Base-by-base conservation (phyloP, 352 stramenopile genomes). In the Phytophthora capsici region DNA sequence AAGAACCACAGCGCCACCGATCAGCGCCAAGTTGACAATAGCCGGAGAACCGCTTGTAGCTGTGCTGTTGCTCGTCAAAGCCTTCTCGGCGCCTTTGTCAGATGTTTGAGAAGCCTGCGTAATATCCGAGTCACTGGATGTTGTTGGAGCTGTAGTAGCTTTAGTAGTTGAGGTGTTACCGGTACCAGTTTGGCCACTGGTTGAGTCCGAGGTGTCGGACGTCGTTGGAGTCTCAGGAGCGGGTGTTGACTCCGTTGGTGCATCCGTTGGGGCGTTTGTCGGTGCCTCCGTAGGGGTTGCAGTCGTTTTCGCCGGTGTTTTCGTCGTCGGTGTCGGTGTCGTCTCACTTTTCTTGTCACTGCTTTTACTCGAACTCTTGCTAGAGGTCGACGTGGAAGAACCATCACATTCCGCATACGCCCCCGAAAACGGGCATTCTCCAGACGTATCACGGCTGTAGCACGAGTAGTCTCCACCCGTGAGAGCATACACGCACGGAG, bases 401-500 rank as follows among this genome's bases (percentile, higher is more conserved):
- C 51, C 38, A 64, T 64, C 45, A 47, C 46, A 85, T 61, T 71
- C 78, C 61, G 64, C 68, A 32, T 68, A 68, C 1, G 45, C 20
- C 28, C 22, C 37, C 16, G 69, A 59, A 61, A 71, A 77, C 2
- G 69, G 69, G 19, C 69, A 77, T 14, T 51, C 23, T 17, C 47
- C 50, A 3, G 59, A 53, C n/a, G 37, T 59, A 20, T 71, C 66
- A 16, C 67, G 58, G 43, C 58, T 77, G 65, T 91, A 93, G 78
- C 85, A 93, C 17, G 83, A 91, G 62, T 76, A 89, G 51, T 74
- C 71, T 3, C 81, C 82, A 19, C 80, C 77, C 2, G 73, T 71
- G 32, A 91, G 81, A 17, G 65, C 59, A 63, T 93, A 93, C 64
- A 93, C 73, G 44, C 85, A 93, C 2, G 80, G 72, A 7, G 85